These are phyloP conservation scores for Gonium pectorale DNA, from an alignment of 139 green algal species.

Conservation along the genomic window DNA sequence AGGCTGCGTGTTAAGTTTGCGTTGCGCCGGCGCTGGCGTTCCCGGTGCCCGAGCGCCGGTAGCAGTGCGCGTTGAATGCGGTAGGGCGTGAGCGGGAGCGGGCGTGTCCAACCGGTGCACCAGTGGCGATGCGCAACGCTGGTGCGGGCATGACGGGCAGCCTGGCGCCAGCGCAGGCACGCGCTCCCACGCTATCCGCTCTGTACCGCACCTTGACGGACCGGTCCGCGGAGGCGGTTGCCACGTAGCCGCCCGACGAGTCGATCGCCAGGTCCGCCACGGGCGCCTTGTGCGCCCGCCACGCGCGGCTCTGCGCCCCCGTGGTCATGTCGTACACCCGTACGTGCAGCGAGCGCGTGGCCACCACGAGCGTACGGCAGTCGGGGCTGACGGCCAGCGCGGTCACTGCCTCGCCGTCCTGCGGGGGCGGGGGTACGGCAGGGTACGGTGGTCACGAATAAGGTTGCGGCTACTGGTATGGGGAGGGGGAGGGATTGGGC, in stretches of 20 bases:
- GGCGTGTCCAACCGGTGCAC: no score
- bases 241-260: constrained; percentile 81
- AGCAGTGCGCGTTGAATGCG: no score
- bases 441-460: no score
- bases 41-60: no score
- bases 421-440: neutral
- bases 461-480: no score
- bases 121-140: no score
- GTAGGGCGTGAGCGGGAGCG: no score
- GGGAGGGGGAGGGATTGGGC: no score
- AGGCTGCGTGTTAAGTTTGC: no score
- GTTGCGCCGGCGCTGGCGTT: no score
- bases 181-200: neutral
- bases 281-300: constrained; percentile 72
- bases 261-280: constrained; percentile 87
- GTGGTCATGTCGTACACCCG: constrained; percentile 76
- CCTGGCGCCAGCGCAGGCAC: neutral
- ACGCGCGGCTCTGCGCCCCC: constrained; percentile 61
- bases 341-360: constrained; percentile 83
- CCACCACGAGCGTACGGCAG: constrained; percentile 75
- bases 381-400: constrained; percentile 84
- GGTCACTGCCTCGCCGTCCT: constrained; percentile 93
- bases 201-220: constrained; percentile 57
- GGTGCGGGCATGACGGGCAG: no score
- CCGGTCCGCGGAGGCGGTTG: constrained; percentile 81